Evolutionary conservation across 768 basidiomycete species (phyloP).

Genomic region (Rhodotorula diobovata): DNA sequence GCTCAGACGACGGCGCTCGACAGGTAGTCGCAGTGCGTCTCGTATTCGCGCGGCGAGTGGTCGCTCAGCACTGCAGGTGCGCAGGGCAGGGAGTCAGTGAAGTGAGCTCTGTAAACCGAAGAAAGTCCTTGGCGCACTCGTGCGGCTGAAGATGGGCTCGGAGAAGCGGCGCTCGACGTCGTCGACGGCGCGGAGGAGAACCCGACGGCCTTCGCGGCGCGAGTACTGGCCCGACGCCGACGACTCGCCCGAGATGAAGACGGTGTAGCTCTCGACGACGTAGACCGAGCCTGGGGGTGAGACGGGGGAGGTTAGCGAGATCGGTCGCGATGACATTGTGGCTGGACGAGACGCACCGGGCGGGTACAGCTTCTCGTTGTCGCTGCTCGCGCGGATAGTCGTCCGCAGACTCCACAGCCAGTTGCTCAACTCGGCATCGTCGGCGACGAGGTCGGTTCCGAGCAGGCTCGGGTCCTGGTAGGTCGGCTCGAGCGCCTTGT

Average conservation of each 20-base stretch:
- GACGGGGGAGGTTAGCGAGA: background rate
- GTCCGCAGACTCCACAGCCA: constrained; percentile 48
- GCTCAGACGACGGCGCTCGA: constrained; percentile 20
- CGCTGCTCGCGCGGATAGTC: constrained; percentile 49
- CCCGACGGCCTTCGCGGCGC: constrained; percentile 35
- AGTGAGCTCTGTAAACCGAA: background rate
- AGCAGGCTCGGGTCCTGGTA: constrained; percentile 41
- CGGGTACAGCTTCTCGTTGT: constrained; percentile 49
- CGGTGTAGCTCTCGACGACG: constrained; percentile 36
- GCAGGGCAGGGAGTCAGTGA: background rate
- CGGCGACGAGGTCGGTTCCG: constrained; percentile 15
- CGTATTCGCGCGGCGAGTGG: constrained; percentile 30
- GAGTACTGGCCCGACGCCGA: constrained; percentile 12
- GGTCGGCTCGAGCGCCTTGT: constrained; percentile 39
- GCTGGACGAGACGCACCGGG: constrained; percentile 40
- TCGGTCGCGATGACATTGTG: too few species aligned
- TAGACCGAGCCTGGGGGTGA: constrained; percentile 17
- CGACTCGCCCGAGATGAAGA: constrained; percentile 34
- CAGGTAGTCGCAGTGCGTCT: constrained; percentile 27
- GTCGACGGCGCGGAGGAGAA: constrained; percentile 39
- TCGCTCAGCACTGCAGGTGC: constrained; percentile 25
- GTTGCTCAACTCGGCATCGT: constrained; percentile 43
- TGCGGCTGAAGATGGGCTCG: constrained; percentile 36
- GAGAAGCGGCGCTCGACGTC: constrained; percentile 42
- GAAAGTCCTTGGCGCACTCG: constrained; percentile 9